phyloP scores from a whole-genome alignment of 345 rosid species.

The Eucalyptus sideroxylon region DNA sequence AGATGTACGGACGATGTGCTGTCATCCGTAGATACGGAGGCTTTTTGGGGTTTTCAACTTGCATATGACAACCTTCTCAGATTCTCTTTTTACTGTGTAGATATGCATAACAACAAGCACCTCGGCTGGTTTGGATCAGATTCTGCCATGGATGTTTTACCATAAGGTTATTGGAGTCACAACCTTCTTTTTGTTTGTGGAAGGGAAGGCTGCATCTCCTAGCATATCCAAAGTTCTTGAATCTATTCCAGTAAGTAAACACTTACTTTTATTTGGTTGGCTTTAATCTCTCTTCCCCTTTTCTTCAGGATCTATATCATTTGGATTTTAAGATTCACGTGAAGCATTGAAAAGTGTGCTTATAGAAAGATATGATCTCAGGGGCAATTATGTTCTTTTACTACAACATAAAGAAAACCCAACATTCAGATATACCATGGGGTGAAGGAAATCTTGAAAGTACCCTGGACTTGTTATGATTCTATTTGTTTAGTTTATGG shows the following conservation, averaged over 20 bases:
- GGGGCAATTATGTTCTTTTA: not conserved
- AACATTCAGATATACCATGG: not conserved
- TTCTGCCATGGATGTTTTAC: conserved; percentile 94
- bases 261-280: not conserved
- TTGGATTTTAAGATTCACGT: not conserved
- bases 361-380: not conserved
- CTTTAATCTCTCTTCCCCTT: not conserved
- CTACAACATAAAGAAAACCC: not conserved
- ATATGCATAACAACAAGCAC: conserved; percentile 84
- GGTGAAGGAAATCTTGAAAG: not conserved
- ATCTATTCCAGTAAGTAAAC: conserved; percentile 63
- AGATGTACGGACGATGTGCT: not conserved
- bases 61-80: not conserved
- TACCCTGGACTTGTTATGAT: not conserved
- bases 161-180: conserved; percentile 95
- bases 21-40: not conserved
- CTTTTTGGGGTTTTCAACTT: not conserved
- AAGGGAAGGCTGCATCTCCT: conserved; percentile 90
- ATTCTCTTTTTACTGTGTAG: conserved; percentile 14
- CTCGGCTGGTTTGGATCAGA: conserved; percentile 93
- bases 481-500: not conserved
- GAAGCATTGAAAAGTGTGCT: not conserved
- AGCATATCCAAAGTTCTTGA: conserved; percentile 65
- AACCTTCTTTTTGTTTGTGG: conserved; percentile 82
- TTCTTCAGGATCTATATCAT: not conserved